Evolutionary conservation across 768 basidiomycete genomes (phyloP).

Genomic region (Serendipita sp.): DNA sequence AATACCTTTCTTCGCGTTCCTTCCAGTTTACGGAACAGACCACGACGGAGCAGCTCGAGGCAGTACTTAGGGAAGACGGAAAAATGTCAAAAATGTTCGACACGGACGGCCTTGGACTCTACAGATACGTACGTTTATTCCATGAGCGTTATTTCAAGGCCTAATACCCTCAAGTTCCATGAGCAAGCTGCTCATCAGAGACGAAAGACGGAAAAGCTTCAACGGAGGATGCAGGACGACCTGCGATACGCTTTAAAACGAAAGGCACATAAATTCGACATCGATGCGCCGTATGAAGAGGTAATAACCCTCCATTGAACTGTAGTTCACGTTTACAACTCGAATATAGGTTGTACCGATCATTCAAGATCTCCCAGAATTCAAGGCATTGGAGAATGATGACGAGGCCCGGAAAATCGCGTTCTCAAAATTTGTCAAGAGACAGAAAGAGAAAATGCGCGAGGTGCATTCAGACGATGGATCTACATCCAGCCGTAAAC

Average conservation of each 20-base stretch:
- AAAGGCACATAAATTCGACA: constrained; percentile 62
- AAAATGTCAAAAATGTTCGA: constrained; percentile 30
- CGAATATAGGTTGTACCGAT: constrained; percentile 43
- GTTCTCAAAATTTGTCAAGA: constrained; percentile 73
- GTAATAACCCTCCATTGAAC: constrained; percentile 17
- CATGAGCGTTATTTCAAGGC: background rate
- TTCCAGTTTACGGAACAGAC: constrained; percentile 32
- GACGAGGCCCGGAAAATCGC: constrained; percentile 71
- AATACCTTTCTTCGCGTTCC: constrained; percentile 21
- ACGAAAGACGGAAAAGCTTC: constrained; percentile 65
- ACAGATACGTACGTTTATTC: background rate
- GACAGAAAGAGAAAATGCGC: constrained; percentile 58
- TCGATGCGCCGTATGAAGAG: constrained; percentile 62
- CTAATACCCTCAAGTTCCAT: constrained; percentile 37
- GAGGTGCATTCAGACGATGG: constrained; percentile 58
- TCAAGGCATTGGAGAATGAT: constrained; percentile 61
- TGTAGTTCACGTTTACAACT: background rate
- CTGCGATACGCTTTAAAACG: constrained; percentile 91
- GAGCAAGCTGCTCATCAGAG: constrained; percentile 70
- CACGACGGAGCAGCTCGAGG: constrained; percentile 44
- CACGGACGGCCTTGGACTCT: constrained; percentile 42
- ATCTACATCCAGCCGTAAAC: constrained; percentile 61
- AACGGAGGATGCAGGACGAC: constrained; percentile 85
- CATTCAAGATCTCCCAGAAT: constrained; percentile 75
- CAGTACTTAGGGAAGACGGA: constrained; percentile 40